Percentiles rank a stretch among this genome's conserved stretches.
Evolutionary conservation across 225 moss, liverwort and hornwort genomes (phyloP).

Genomic region (Marchantia paleacea): DNA sequence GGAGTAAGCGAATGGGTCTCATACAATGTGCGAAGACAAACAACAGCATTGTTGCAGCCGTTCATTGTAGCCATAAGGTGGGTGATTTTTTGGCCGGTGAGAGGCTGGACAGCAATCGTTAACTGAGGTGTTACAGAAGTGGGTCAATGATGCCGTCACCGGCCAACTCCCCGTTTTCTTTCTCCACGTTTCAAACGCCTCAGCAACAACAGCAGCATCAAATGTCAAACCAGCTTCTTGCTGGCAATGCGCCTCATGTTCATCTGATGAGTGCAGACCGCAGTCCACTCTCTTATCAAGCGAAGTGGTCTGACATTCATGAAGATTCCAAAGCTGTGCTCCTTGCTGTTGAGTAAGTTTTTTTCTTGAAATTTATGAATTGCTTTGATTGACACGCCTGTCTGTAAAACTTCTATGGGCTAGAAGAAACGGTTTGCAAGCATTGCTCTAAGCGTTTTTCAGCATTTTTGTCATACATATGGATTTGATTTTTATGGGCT

Average conservation of each 20-base stretch:
- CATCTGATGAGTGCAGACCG: conserved; percentile 65
- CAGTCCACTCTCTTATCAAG: conserved; percentile 80
- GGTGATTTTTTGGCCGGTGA: not conserved
- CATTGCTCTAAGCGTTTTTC: no score
- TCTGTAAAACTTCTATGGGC: not conserved
- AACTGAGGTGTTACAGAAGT: not conserved
- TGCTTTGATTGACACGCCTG: not conserved
- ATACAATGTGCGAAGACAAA: no score
- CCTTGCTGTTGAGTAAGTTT: conserved; percentile 79
- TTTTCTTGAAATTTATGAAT: not conserved
- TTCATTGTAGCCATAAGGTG: not conserved
- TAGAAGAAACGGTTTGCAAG: not conserved
- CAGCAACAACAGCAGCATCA: conserved; percentile 51
- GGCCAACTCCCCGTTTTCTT: conserved; percentile 36
- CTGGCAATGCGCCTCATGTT: conserved; percentile 51
- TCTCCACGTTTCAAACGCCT: conserved; percentile 37
- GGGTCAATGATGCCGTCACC: conserved; percentile 34
- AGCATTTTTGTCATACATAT: no score
- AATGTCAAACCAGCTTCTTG: conserved; percentile 50
- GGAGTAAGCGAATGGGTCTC: not conserved
- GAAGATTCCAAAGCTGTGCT: conserved; percentile 86
- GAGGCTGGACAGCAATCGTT: not conserved
- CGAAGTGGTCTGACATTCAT: conserved; percentile 84
- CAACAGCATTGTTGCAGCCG: no score
- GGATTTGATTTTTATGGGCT: not conserved